Percentiles rank a stretch among this genome's conserved stretches.
phyloP scores from a whole-genome alignment of 1,284 basidiomycete species.

The Ceratobasidium theobromae region DNA sequence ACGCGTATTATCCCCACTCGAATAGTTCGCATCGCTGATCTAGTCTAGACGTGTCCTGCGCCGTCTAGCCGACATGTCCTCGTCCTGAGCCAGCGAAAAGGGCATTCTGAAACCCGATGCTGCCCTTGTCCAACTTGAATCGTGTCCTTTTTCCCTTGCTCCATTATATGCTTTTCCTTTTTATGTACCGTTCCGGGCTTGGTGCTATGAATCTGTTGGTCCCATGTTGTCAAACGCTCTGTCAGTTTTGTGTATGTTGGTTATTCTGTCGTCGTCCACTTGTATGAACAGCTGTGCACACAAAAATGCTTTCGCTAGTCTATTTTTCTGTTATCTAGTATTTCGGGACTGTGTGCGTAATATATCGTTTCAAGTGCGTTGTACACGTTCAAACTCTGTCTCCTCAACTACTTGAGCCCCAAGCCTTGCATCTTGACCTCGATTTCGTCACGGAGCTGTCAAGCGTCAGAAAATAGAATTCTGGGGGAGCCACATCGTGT shows the following conservation, averaged over 20 bases:
- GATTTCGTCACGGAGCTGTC: slow-evolving; percentile 35
- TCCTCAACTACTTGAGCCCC: slow-evolving; percentile 29
- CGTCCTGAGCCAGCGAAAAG: slow-evolving; percentile 25
- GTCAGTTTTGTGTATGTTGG: background rate
- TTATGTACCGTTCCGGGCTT: slow-evolving; percentile 1
- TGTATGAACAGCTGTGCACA: slow-evolving; percentile 15
- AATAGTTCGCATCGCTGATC: slow-evolving; percentile 28
- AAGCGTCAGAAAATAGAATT: background rate
- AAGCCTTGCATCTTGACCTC: slow-evolving; percentile 31
- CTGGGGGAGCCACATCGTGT: background rate
- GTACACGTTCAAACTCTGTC: background rate
- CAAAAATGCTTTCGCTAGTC: slow-evolving; percentile 28
- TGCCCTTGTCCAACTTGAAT: background rate
- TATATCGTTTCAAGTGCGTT: slow-evolving; percentile 10
- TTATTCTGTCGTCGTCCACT: background rate
- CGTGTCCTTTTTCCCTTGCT: slow-evolving; percentile 16
- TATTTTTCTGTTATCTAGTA: slow-evolving; percentile 19
- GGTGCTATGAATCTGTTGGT: background rate
- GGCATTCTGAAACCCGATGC: slow-evolving; percentile 22
- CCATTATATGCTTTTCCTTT: background rate
- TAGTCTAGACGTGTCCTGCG: background rate
- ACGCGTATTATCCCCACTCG: slow-evolving; percentile 30
- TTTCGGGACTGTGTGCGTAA: slow-evolving; percentile 20
- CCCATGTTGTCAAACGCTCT: background rate
- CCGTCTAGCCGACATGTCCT: no score